Evolutionary conservation across 2,329 filamentous ascomycete genomes (phyloP).

Genomic region (Mollisia scopiformis): DNA sequence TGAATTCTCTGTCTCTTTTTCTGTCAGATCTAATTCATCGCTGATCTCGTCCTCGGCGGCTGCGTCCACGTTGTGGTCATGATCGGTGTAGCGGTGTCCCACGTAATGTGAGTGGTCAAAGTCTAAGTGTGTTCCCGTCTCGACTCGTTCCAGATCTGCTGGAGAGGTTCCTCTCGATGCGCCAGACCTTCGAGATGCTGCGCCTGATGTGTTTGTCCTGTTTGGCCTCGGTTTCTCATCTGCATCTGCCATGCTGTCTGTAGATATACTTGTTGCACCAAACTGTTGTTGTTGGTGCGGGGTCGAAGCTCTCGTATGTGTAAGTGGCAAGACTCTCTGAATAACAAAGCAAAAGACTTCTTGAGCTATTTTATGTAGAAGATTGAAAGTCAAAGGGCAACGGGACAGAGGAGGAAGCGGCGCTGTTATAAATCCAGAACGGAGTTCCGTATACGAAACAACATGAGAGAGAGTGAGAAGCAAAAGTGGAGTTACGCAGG

Average conservation of each 20-base stretch:
- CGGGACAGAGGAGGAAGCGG: not conserved
- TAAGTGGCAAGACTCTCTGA: not conserved
- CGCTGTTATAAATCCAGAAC: not conserved
- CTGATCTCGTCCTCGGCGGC: constrained; percentile 10
- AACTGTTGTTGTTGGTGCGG: not conserved
- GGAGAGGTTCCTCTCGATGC: constrained; percentile 13
- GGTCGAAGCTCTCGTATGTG: not conserved
- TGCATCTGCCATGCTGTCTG: constrained; percentile 15
- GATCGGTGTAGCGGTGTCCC: constrained; percentile 11
- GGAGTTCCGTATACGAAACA: not conserved
- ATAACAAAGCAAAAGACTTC: not conserved
- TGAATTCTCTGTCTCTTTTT: constrained; percentile 19
- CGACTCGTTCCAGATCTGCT: constrained; percentile 17
- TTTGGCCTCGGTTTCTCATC: constrained; percentile 5
- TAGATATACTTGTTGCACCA: not conserved
- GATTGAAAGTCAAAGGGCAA: not conserved
- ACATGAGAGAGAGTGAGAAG: not conserved
- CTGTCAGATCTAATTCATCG: constrained; percentile 14
- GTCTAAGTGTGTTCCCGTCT: constrained; percentile 30
- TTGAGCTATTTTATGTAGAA: not conserved
- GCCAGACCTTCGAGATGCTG: constrained; percentile 17
- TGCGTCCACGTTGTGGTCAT: constrained; percentile 10
- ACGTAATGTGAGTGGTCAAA: constrained; percentile 20
- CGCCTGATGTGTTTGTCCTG: constrained; percentile 15
- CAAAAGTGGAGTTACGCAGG: not conserved